Evolutionary conservation across 2,329 filamentous ascomycete genomes (phyloP), one percentile per base, ranked within the genome.

Genomic region (Scedosporium aurantiacum): DNA sequence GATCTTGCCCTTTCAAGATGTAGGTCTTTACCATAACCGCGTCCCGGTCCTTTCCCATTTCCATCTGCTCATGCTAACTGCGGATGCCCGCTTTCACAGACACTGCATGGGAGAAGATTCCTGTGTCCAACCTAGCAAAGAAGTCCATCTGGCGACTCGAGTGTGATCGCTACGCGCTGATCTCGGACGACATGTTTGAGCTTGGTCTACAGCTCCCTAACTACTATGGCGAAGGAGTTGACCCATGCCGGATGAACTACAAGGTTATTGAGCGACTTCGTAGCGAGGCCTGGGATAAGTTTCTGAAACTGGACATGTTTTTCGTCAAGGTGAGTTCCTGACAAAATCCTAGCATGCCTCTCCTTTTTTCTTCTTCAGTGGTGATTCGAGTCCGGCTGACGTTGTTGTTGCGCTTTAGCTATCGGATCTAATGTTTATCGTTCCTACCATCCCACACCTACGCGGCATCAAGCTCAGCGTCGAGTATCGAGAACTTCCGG

Each of bases 261-360:
- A 69, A 72, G 56, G 72, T 70, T 12, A 75, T 76, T 43, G 75
- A 81, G 64, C 72, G 72, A 61, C 76, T 84, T 41, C 78, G 77
- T 57, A 68, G 72, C 28, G 77, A 79, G 52, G 79, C 81, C 14
- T 77, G 76, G 72, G 75, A 80, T 61, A 77, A 75, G 66, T 85
- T 86, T 69, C 71, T 78, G 63, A 76, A 78, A 18, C 79, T 82
- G 68, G 81, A 87, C 65, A 78, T 87, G 77, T 88, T 87, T 69
- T 87, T 87, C 67, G 80, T 88, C 64, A 87, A 85, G 77, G 83
- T 86, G 72, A 64, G 75, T 63, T 21, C 54, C 14, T 32, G 5
- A 3, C 57, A 12, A 32, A 45, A 50, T n/a, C 27, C 14, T 54
- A 18, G 23, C 18, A 47, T 21, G 5, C 18, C 27, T 16, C 59